Conservation (phyloP, 2,329 filamentous ascomycete genomes). For the Elsinoe arachidis region DNA sequence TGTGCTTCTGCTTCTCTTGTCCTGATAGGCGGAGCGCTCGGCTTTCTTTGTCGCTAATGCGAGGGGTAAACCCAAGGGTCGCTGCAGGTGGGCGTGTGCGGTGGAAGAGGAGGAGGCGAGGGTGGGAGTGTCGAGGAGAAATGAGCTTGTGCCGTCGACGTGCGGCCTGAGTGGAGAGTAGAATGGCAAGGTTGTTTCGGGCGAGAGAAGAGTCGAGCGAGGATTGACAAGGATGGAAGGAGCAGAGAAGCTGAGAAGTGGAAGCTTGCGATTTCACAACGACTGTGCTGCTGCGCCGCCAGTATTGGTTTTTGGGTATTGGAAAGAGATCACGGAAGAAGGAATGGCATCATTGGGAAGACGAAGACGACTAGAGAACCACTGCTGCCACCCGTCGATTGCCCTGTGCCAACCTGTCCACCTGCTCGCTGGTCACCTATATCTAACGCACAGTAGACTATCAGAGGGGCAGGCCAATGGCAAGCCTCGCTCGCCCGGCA, state of each 20-base stretch:
- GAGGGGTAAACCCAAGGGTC: constrained; percentile 1
- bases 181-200: not conserved
- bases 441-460: constrained; percentile 12
- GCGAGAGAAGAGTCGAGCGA: not conserved
- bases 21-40: constrained; percentile 4
- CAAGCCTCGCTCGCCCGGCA: not conserved
- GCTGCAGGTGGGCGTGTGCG: not conserved
- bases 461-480: not conserved
- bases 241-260: not conserved
- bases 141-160: too few relatives aligned
- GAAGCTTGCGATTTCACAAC: not conserved
- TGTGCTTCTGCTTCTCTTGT: not conserved
- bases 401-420: constrained; percentile 9
- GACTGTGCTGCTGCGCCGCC: not conserved
- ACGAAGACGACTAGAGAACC: constrained; percentile 8
- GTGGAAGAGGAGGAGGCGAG: not conserved
- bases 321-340: constrained; percentile 2
- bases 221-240: constrained; percentile 1
- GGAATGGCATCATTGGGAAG: constrained; percentile 5
- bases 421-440: constrained; percentile 11
- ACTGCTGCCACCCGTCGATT: constrained; percentile 9
- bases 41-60: constrained; percentile 4
- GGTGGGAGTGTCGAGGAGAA: not conserved
- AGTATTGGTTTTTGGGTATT: not conserved
- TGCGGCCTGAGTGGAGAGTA: too few relatives aligned